phyloP scores from a whole-genome alignment of 345 rosid genomes.

The Hypericum perforatum region DNA sequence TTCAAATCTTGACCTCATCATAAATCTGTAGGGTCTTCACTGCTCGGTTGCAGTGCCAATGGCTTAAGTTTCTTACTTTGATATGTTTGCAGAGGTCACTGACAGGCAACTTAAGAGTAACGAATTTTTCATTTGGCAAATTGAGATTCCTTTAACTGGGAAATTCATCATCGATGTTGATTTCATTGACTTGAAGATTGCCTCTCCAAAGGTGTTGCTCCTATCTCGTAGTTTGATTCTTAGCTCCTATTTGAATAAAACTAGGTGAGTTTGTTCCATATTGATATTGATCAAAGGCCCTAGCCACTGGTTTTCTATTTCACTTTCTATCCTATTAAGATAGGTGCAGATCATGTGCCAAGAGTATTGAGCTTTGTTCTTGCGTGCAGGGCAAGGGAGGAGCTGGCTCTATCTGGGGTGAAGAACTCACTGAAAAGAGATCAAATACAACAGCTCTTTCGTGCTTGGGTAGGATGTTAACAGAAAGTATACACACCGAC shows the following conservation, averaged over 20 bases:
- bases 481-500: constrained; percentile 75
- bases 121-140: constrained; percentile 74
- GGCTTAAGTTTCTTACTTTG: constrained; percentile 3
- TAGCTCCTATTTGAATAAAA: too few relatives aligned
- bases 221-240: background rate
- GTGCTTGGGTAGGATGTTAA: constrained; percentile 68
- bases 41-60: too few relatives aligned
- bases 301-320: background rate
- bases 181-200: constrained; percentile 69
- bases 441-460: constrained; percentile 52
- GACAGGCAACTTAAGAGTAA: constrained; percentile 67
- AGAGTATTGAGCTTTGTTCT: background rate
- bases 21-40: too few relatives aligned
- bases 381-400: constrained; percentile 58
- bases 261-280: too few relatives aligned
- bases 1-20: too few relatives aligned
- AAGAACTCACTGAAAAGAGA: constrained; percentile 34
- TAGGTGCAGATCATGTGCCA: background rate
- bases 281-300: too few relatives aligned
- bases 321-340: background rate
- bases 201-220: constrained; percentile 52
- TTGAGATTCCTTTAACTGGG: constrained; percentile 74
- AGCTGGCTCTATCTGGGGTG: constrained; percentile 68
- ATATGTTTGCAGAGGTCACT: constrained; percentile 42
- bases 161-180: constrained; percentile 86